A percentile compares a stretch with the other conserved stretches of the same genome.
Evolutionary conservation across 805 yeast species (phyloP).

Genomic region (Suhomyces sp.): DNA sequence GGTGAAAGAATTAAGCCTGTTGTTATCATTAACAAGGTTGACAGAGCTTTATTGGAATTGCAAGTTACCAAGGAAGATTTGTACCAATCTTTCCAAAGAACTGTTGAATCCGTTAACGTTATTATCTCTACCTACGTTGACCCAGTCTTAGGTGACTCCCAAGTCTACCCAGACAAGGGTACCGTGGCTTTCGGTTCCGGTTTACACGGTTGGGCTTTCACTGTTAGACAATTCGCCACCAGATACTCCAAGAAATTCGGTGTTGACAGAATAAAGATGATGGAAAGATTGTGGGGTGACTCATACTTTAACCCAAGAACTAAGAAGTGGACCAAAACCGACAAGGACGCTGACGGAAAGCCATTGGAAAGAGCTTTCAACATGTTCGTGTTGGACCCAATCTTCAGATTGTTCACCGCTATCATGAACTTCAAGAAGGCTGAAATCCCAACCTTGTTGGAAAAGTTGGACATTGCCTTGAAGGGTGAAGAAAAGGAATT

Average conservation of each 20-base stretch:
- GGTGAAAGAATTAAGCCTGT: constrained; percentile 99
- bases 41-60: constrained; percentile 98
- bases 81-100: constrained; percentile 97
- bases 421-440: constrained; percentile 99
- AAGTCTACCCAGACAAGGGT: constrained; percentile 98
- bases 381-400: constrained; percentile 98
- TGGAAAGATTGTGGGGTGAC: constrained; percentile 99
- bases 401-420: constrained; percentile 94
- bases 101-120: constrained; percentile 99
- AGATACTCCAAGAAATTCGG: constrained; percentile 99
- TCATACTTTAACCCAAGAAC: constrained; percentile 99
- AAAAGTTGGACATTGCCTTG: constrained; percentile 89
- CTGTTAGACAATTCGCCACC: constrained; percentile 96
- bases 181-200: constrained; percentile 99
- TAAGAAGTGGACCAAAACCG: constrained; percentile 98
- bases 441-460: constrained; percentile 87
- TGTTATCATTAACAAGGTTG: constrained; percentile 97
- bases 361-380: constrained; percentile 98
- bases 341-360: constrained; percentile 93
- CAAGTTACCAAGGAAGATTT: constrained; percentile 99
- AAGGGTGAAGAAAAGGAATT: constrained; percentile 97
- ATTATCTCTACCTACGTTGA: constrained; percentile 95
- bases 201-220: constrained; percentile 99
- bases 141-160: constrained; percentile 87
- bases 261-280: constrained; percentile 97